Evolutionary conservation across 2,329 filamentous ascomycete species (phyloP), one percentile per base, ranked within the genome.

Genomic region (Lizonia empirigonia): DNA sequence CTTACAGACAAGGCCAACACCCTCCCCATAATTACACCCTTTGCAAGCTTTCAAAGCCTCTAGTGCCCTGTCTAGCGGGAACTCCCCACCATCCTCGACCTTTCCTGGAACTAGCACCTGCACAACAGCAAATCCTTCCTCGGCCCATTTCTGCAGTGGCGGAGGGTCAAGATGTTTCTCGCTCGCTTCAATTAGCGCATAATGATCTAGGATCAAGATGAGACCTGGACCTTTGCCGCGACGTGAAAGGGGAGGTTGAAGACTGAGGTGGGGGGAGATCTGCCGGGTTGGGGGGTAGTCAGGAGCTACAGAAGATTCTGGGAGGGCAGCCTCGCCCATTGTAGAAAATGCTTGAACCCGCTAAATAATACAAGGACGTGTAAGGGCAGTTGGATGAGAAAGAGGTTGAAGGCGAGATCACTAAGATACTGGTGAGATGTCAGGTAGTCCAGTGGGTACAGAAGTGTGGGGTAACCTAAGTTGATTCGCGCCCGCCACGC

Each of bases 111-210:
- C 61, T 2, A 72, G 64, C 0, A 88, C 65, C 65, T 87, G 80
- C 0, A 76, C 83, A 3, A 89, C 84, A 0, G 81, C 76, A 58
- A 83, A 89, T 0, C 86, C 85, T 66, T 90, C 87, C 64, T 90
- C 86, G 0, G 85, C 86, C 87, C 87, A 89, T 70, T 89, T 90
- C 53, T 82, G 65, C 12, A 83, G 62, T 0, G 83, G 82, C 7
- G 80, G 76, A 0, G 86, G 85, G 45, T 80, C 78, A 1, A 77
- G 65, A 35, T 72, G 74, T 38, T 69, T 68, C 22, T 75, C 74
- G 26, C 64, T 69, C 32, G 62, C 44, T 12, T 60, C 59, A 55
- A 64, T 62, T 40, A 40, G 57, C 34, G 70, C 62, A 30, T 65
- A 64, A 36, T 69, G 56, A 6, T 78, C 72, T 1, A 77, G 60